Percentiles rank a stretch among this genome's conserved stretches.
phyloP scores from a whole-genome alignment of 2,329 filamentous ascomycete genomes.

The Massarina eburnea region DNA sequence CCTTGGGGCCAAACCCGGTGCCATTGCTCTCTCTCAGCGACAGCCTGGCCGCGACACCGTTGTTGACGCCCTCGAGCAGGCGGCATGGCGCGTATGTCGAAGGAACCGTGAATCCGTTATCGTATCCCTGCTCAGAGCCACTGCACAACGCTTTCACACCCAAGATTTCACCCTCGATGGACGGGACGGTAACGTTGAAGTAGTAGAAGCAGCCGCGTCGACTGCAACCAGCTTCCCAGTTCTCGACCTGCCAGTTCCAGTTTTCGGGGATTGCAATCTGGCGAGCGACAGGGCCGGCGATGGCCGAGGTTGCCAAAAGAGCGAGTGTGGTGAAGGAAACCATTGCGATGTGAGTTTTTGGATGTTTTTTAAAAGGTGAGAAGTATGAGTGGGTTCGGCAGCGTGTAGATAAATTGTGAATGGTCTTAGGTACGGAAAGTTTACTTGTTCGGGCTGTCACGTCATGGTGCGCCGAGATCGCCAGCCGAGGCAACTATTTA shows the following conservation, averaged over 20 bases:
- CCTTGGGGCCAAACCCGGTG: conserved; percentile 5
- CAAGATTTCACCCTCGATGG: conserved; percentile 8
- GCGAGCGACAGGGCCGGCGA: conserved; percentile 10
- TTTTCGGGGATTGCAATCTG: conserved; percentile 13
- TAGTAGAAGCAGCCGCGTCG: conserved; percentile 22
- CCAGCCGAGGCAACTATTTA: conserved; percentile 1
- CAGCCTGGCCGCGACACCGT: conserved; percentile 17
- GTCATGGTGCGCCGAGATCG: conserved; percentile 4
- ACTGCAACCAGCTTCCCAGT: conserved; percentile 20
- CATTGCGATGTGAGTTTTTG: conserved; percentile 7
- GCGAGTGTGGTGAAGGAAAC: conserved; percentile 14
- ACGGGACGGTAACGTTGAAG: conserved; percentile 25
- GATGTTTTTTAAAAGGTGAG: background rate
- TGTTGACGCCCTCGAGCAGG: conserved; percentile 18
- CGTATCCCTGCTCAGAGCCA: conserved; percentile 18
- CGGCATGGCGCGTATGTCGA: conserved; percentile 9
- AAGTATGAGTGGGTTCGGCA: background rate
- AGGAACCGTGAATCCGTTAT: conserved; percentile 9
- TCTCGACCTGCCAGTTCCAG: conserved; percentile 22
- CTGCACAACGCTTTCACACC: conserved; percentile 19
- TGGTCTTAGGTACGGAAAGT: conserved; percentile 1
- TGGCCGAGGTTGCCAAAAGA: conserved; percentile 8
- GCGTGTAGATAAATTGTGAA: background rate
- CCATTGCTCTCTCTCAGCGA: conserved; percentile 4
- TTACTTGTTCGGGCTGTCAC: conserved; percentile 2